Base-by-base conservation (phyloP, 148 eudicot genomes). In the Rhododendron mucronatum region DNA sequence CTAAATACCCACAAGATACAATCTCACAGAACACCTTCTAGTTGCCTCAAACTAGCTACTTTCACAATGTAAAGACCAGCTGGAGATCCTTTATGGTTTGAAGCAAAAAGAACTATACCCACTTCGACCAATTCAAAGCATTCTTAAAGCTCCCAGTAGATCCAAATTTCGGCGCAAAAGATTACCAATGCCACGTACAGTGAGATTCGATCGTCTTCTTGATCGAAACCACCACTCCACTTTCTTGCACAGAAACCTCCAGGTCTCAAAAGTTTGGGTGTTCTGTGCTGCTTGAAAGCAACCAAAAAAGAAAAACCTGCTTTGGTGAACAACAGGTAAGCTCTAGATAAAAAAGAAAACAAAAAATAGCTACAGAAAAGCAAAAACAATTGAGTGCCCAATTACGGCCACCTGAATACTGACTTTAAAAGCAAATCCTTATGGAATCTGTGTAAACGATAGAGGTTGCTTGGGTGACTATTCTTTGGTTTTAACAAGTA, bases 241-340 rank as follows among this genome's bases (percentile, higher is more conserved):
- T 53, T 81, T 30, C 21, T 20, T 65, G 69, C 79, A 59, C n/a
- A 59, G 7, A 6, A 59, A 6, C 65, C 26, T 20, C 65, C 65
- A 59, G 65, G 9, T 20, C 65, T 86, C 84, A 14, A 33, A 14
- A 33, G 65, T 67, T 86, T 81, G 53, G 23, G 33, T 15, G 15
- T 33, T 28, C 59, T 33, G 69, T 55, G 39, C n/a, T 86, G 28
- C 59, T 69, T 20, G 87, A 86, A 73, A 53, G 48, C 51, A 71
- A 73, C 84, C 59, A 26, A 23, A 69, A 86, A 48, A n/a, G 67
- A 67, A 41, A 41, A 86, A 21, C 55, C 69, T n/a, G 74, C 74
- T 67, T 26, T 67, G 69, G 12, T 28, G 33, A 67, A 3, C 33
- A 67, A 11, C 2, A 67, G 33, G 65, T 18, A 59, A 21, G n/a